Evolutionary conservation across 345 rosid species (phyloP).

Genomic region (Hibiscus tridactylites): DNA sequence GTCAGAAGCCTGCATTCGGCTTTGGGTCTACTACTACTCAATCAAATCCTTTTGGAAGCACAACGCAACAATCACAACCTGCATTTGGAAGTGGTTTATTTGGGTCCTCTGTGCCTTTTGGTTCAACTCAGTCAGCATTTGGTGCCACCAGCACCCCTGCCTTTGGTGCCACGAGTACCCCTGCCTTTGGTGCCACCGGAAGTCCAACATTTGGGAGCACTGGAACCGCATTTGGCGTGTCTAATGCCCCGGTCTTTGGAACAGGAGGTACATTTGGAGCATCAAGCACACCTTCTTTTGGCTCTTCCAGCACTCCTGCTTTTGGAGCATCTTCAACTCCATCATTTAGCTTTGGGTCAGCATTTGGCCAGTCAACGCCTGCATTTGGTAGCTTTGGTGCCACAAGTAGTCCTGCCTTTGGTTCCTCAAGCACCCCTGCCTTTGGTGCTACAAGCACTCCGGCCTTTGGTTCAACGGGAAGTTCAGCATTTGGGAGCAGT

Average conservation of each 20-base stretch:
- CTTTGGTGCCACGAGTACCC: conserved; percentile 36
- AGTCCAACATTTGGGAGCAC: conserved; percentile 19
- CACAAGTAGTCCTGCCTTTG: conserved; percentile 28
- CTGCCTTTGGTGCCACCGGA: conserved; percentile 33
- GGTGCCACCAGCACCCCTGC: conserved; percentile 41
- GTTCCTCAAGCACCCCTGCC: too few species aligned
- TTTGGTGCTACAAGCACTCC: not conserved
- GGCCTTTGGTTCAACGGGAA: not conserved
- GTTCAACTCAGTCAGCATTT: conserved; percentile 53
- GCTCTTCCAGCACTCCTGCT: conserved; percentile 31
- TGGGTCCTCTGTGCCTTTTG: conserved; percentile 7
- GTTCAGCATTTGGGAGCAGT: not conserved
- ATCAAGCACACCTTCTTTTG: conserved; percentile 36
- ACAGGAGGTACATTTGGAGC: conserved; percentile 33
- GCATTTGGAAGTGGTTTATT: conserved; percentile 57
- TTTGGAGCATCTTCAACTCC: conserved; percentile 18
- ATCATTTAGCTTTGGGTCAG: too few species aligned
- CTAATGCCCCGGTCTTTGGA: conserved; percentile 44
- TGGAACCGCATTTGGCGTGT: conserved; percentile 25
- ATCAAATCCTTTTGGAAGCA: conserved; percentile 53
- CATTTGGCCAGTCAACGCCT: too few species aligned
- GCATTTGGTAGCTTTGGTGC: conserved; percentile 2
- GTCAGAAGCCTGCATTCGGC: conserved; percentile 77
- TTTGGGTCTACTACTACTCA: conserved; percentile 59
- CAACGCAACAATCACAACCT: conserved; percentile 64